A percentile compares a stretch with the other conserved stretches of the same genome.
Conservation (phyloP, 148 eudicot species). For the Vaccinium macrocarpon region DNA sequence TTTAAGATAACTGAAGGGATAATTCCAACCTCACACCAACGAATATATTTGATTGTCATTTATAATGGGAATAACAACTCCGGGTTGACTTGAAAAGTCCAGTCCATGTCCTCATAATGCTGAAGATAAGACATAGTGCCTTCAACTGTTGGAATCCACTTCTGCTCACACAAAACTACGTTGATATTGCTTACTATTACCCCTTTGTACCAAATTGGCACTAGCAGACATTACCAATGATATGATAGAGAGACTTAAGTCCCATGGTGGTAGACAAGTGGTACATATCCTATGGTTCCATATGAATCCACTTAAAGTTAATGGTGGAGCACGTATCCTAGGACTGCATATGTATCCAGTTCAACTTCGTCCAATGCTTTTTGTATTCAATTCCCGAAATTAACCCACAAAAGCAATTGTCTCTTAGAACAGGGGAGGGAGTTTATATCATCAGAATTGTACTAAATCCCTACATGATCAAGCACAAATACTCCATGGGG, state of each 20-base stretch:
- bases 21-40: not conserved
- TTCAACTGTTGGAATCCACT: not conserved
- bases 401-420: slow-evolving; percentile 10
- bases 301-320: slow-evolving; percentile 5
- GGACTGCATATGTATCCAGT: not conserved
- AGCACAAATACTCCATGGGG: not conserved
- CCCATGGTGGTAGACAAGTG: not conserved
- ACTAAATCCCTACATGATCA: not conserved
- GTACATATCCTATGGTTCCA: not conserved
- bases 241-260: not conserved
- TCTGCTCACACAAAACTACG: not conserved
- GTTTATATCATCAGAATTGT: not conserved
- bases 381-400: not conserved
- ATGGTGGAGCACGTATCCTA: not conserved
- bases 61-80: not conserved
- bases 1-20: not conserved
- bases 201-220: not conserved
- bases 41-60: not conserved
- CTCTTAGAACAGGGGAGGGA: not conserved
- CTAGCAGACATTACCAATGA: slow-evolving; percentile 1
- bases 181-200: not conserved
- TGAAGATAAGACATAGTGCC: not conserved
- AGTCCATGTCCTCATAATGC: not conserved
- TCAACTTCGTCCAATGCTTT: not conserved
- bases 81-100: slow-evolving; percentile 10